Evolutionary conservation across 2,329 filamentous ascomycete genomes (phyloP), one percentile per base, ranked within the genome.

Genomic region (Monosporascus cannonballus): DNA sequence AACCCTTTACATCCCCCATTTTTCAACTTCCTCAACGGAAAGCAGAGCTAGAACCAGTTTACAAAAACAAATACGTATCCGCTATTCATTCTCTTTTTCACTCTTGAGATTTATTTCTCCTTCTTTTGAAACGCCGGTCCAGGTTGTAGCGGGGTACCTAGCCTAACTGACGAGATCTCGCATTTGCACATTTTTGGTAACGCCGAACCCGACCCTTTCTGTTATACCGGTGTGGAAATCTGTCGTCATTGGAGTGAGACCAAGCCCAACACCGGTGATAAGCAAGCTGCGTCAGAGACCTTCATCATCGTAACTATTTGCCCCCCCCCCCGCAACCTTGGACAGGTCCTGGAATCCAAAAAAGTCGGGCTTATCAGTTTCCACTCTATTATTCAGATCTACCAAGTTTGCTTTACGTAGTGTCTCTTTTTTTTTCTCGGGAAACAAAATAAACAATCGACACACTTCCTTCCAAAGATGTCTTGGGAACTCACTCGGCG

Each of bases 401-500:
- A 42, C 39, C 18, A 11, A 42, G 14, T 14, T 34, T 34, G 30
- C 30, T 14, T 14, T 34, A 34, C 30, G 30, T 14, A 34, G 30
- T 34, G 30, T 14, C 30, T 34, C 30, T 34, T 14, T 9, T 42
- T 42, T 20, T 20, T 11, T 42, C 37, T 18, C 4, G 4, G 30
- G 30, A 4, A 39, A 14, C 22, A 20, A 42, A 11, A 42, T 42
- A 14, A 42, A 20, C 11, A 15, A 17, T 36, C 15, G 42, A 24
- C 15, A 11, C 7, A 30, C 20, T 42, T 54, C 49, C 48, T 56
- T 56, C 30, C 59, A 72, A 50, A 61, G 3, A 85, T 85, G 81
- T 67, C 78, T 59, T 80, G 80, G 76, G 78, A 84, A 67, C 72
- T 83, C 47, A 77, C 70, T 47, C 74, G 78, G 56, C 80, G 84